These are phyloP conservation scores for Mycena sp. DNA, from an alignment of 1,284 basidiomycete genomes.

Conservation along the genomic window DNA sequence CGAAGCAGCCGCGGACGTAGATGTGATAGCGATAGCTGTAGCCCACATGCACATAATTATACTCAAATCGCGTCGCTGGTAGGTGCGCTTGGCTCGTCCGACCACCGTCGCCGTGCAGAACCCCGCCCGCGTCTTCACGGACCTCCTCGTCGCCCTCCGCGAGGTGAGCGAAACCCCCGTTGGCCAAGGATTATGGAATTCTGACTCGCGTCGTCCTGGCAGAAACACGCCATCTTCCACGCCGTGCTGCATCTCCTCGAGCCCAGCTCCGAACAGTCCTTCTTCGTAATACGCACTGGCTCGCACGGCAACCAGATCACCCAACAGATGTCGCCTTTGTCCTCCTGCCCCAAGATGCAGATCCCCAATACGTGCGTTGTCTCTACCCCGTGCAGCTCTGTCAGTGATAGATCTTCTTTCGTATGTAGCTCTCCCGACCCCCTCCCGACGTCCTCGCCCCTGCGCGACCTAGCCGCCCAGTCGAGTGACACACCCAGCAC, in stretches of 20 bases:
- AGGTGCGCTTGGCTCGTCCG: too few species aligned
- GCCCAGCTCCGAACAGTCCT: slow-evolving; percentile 39
- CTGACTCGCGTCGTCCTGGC: too few species aligned
- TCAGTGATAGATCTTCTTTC: background rate
- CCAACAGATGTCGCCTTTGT: slow-evolving; percentile 8
- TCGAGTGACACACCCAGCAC: background rate
- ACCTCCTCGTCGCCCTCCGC: slow-evolving; percentile 37
- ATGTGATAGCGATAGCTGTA: too few species aligned
- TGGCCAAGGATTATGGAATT: too few species aligned
- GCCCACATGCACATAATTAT: too few species aligned
- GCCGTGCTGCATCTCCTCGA: slow-evolving; percentile 39
- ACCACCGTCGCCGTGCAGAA: slow-evolving; percentile 34
- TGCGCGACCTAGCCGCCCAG: background rate
- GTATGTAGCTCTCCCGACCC: slow-evolving; percentile 5
- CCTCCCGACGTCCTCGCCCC: slow-evolving; percentile 18
- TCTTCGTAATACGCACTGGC: slow-evolving; percentile 39
- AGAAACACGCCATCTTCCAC: slow-evolving; percentile 22
- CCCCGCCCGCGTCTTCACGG: slow-evolving; percentile 34
- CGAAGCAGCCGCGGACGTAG: too few species aligned
- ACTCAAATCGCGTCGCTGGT: too few species aligned
- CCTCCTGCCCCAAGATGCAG: background rate
- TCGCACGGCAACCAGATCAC: background rate
- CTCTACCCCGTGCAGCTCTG: background rate
- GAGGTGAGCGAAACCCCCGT: too few species aligned
- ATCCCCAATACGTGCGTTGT: slow-evolving; percentile 19